Percentiles rank a stretch among this genome's conserved stretches.
Conservation (phyloP, 805 yeast genomes). For the Saturnispora ahearnii region DNA sequence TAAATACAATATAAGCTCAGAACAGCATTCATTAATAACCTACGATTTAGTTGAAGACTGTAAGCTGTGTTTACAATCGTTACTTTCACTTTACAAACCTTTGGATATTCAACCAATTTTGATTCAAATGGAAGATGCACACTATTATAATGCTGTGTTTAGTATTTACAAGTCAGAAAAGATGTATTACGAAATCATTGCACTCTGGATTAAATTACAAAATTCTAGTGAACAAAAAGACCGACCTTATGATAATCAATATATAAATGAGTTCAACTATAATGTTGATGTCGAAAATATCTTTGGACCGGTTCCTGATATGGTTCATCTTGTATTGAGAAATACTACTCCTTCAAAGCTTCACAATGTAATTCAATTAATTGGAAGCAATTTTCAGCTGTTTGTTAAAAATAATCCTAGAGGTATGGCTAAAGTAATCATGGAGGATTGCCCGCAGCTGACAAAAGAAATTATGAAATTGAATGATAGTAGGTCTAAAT, state of each 20-base stretch:
- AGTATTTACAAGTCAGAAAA: constrained; percentile 47
- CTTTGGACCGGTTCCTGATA: constrained; percentile 25
- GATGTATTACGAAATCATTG: constrained; percentile 43
- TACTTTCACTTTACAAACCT: constrained; percentile 61
- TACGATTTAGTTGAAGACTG: constrained; percentile 34
- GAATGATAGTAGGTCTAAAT: constrained; percentile 22
- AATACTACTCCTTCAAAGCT: constrained; percentile 14
- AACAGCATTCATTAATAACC: constrained; percentile 18
- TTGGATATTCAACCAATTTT: constrained; percentile 40
- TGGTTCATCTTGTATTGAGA: constrained; percentile 21
- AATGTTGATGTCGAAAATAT: constrained; percentile 14
- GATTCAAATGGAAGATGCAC: constrained; percentile 42
- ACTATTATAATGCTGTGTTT: constrained; percentile 51
- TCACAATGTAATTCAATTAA: constrained; percentile 20
- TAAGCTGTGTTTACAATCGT: constrained; percentile 66
- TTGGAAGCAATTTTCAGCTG: constrained; percentile 24
- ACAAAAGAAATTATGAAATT: constrained; percentile 31
- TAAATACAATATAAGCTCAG: neutral
- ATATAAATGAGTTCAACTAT: neutral
- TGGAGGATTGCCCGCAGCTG: constrained; percentile 30
- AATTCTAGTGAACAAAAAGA: constrained; percentile 6
- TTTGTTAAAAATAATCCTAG: constrained; percentile 26
- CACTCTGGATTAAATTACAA: constrained; percentile 37
- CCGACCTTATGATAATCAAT: neutral
- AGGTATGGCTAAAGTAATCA: constrained; percentile 31